Evolutionary conservation across 2,329 filamentous ascomycete genomes (phyloP).

Genomic region (Endocalyx cinctus): DNA sequence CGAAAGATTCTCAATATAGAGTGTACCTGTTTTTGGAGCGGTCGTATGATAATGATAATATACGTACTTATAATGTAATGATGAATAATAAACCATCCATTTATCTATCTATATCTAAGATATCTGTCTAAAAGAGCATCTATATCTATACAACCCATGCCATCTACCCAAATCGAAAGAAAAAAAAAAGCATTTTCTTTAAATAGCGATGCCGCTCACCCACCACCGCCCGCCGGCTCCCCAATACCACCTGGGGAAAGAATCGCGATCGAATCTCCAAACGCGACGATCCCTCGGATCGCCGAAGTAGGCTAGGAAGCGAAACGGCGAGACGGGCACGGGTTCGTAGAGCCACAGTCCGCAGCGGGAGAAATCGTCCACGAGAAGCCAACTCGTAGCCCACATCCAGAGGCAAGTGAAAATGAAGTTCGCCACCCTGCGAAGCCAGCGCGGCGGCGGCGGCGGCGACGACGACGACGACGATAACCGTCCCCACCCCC

Average conservation of each 20-base stretch:
- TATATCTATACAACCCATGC: too few relatives aligned
- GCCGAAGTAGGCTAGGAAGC: conserved; percentile 60
- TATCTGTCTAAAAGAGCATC: too few relatives aligned
- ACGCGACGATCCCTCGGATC: conserved; percentile 51
- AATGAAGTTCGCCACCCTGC: conserved; percentile 53
- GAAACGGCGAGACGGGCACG: conserved; percentile 68
- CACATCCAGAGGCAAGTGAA: conserved; percentile 66
- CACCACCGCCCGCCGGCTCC: conserved; percentile 55
- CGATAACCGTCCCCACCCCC: too few relatives aligned
- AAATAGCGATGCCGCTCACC: conserved; percentile 38
- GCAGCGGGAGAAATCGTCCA: conserved; percentile 69
- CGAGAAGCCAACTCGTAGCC: conserved; percentile 58
- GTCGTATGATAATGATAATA: too few relatives aligned
- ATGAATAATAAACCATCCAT: too few relatives aligned
- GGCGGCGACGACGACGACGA: not conserved
- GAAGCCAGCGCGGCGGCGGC: conserved; percentile 38
- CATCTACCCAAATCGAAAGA: too few relatives aligned
- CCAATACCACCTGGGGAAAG: conserved; percentile 50
- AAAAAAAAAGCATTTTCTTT: conserved; percentile 1
- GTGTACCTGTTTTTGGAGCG: too few relatives aligned
- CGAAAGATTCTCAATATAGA: too few relatives aligned
- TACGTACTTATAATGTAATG: too few relatives aligned
- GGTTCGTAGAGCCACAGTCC: conserved; percentile 81
- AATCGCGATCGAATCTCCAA: conserved; percentile 50
- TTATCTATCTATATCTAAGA: too few relatives aligned